phyloP scores from a whole-genome alignment of 164 flowering plant genomes.

The Chimonanthus salicifolius region DNA sequence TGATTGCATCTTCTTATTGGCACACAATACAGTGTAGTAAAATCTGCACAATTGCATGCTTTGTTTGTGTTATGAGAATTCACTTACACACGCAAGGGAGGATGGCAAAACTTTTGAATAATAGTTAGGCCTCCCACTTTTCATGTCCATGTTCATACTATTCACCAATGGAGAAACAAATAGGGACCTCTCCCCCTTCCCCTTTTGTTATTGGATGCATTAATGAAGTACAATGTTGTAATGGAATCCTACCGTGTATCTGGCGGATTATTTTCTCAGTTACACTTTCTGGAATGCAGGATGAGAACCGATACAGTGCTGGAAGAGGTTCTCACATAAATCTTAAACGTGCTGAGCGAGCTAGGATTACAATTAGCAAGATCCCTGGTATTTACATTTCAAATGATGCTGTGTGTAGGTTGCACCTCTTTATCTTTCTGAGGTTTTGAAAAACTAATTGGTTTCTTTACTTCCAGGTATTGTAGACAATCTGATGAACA shows the following conservation, averaged over 20 bases:
- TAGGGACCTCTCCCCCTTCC: background rate
- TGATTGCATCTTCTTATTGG: no score
- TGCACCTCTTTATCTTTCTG: background rate
- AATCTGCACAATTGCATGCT: background rate
- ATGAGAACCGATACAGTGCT: slow-evolving; percentile 69
- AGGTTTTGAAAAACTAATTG: slow-evolving; percentile 14
- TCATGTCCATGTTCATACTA: background rate
- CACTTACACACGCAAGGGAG: background rate
- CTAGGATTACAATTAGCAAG: slow-evolving; percentile 69
- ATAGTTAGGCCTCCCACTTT: no score
- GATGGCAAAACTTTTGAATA: no score
- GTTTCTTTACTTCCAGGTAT: slow-evolving; percentile 43
- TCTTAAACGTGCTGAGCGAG: slow-evolving; percentile 86
- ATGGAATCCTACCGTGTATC: background rate
- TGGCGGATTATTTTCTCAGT: background rate
- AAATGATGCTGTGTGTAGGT: background rate
- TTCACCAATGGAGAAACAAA: background rate
- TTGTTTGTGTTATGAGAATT: background rate
- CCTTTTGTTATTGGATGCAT: background rate
- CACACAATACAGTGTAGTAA: no score
- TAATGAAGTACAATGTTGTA: background rate
- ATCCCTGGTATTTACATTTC: slow-evolving; percentile 63
- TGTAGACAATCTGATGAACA: slow-evolving; percentile 67
- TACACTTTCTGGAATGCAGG: slow-evolving; percentile 38
- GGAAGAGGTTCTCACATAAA: slow-evolving; percentile 86